Evolutionary conservation across 2,329 filamentous ascomycete species (phyloP), one percentile per base, ranked within the genome.

Genomic region (Aspergillus transmontanensis): DNA sequence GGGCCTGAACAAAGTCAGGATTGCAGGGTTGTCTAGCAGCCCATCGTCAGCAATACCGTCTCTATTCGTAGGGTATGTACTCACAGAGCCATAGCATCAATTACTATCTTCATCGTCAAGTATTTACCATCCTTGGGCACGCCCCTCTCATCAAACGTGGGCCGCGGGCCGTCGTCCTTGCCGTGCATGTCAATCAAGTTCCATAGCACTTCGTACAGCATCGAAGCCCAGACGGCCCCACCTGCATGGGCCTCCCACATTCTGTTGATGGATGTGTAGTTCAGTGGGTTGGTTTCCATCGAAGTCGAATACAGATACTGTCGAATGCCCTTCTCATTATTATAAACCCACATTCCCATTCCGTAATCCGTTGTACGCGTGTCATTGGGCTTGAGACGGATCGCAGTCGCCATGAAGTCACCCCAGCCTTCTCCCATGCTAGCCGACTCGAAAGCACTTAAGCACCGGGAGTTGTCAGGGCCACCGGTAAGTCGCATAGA

Each of bases 381-480:
- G 19, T 66, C 64, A 6, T 14, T 50, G 19, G 64, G 28, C 56
- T 63, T 67, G 19, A 67, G 45, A 11, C 64, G 64, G 19, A 66
- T 62, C 4, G 64, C 64, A 5, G 60, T 63, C 2, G 59, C 62
- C 59, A 66, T 62, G 34, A 67, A 67, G 34, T 67, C 66, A 23
- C 66, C 48, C 66, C 66, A 67, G 21, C 66, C 66, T 43, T 67
- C 66, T 6, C 66, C 66, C 66, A 67, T 67, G 23, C 64, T 59
- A 14, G 57, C 59, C 0, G 66, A 60, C 28, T 67, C 66, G 23
- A 58, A 32, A 5, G 59, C n/a, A 7, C n/a, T 53, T 23, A 66
- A 51, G n/a, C 66, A 67, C 32, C 56, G 45, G 21, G 61, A 45
- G 30, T 67, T 66, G 16, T 34, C 36, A 2, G 66, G 62, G 9